Evolutionary conservation across 163 green algal species (phyloP).

Genomic region (Volvox carteri): DNA sequence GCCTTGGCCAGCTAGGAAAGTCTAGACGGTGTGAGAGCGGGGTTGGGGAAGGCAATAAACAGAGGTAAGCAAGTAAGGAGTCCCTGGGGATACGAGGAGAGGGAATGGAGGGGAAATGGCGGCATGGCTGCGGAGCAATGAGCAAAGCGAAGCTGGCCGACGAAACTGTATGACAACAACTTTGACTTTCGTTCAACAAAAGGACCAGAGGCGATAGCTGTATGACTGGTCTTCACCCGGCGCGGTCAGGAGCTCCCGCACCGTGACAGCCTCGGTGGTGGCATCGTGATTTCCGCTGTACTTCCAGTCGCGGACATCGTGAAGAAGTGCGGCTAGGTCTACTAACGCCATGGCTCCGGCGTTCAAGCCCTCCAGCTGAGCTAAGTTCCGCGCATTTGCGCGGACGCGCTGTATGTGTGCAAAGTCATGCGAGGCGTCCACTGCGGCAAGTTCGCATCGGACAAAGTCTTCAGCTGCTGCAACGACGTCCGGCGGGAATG

Average conservation of each 20-base stretch:
- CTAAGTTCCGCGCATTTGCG: constrained; percentile 59
- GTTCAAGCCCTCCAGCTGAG: constrained; percentile 60
- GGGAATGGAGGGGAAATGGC: background rate
- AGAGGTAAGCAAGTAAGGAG: background rate
- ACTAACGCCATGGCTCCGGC: constrained; percentile 62
- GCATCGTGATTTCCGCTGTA: constrained; percentile 63
- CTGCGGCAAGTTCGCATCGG: background rate
- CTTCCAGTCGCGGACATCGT: constrained; percentile 86
- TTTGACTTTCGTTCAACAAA: too few relatives aligned
- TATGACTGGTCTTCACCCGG: too few relatives aligned
- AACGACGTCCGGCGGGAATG: background rate
- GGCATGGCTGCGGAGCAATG: background rate
- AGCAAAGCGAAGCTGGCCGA: too few relatives aligned
- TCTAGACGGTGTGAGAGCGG: constrained; percentile 32
- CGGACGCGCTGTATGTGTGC: constrained; percentile 73
- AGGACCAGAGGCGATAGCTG: too few relatives aligned
- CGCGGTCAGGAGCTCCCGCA: too few relatives aligned
- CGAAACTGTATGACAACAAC: too few relatives aligned
- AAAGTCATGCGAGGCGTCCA: constrained; percentile 62
- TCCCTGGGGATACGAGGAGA: background rate
- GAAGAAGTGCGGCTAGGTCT: constrained; percentile 77
- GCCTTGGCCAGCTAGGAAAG: constrained; percentile 61
- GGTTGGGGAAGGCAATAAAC: background rate
- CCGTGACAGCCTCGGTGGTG: constrained; percentile 31
- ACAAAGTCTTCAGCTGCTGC: constrained; percentile 41